A percentile compares a stretch with the other conserved stretches of the same genome.
Evolutionary conservation across 768 basidiomycete genomes (phyloP).

Genomic region (Psilocybe sp.): DNA sequence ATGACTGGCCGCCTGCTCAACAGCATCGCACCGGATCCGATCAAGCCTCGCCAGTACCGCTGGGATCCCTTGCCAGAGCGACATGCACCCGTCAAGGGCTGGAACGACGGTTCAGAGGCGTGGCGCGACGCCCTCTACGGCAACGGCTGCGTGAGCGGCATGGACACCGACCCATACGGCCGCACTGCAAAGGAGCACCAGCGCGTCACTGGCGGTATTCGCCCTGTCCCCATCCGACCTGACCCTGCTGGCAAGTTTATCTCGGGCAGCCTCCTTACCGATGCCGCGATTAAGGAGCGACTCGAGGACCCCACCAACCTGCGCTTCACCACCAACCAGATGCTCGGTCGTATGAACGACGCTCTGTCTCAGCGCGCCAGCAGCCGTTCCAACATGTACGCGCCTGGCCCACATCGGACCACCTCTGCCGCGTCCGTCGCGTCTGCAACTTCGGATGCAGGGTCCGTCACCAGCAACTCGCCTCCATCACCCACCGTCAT

Average conservation of each 20-base stretch:
- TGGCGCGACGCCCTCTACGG: slow-evolving; percentile 69
- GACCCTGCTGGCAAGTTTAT: too few species aligned
- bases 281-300: slow-evolving; percentile 55
- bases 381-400: too few species aligned
- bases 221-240: slow-evolving; percentile 23
- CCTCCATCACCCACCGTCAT: slow-evolving; percentile 23
- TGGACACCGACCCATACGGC: slow-evolving; percentile 26
- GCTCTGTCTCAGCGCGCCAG: too few species aligned
- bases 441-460: slow-evolving; percentile 24
- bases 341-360: too few species aligned
- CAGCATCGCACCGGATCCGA: slow-evolving; percentile 37
- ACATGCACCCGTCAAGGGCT: slow-evolving; percentile 54
- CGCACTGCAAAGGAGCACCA: slow-evolving; percentile 33
- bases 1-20: slow-evolving; percentile 62
- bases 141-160: slow-evolving; percentile 35
- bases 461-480: slow-evolving; percentile 34
- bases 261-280: slow-evolving; percentile 13
- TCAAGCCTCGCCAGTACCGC: slow-evolving; percentile 33
- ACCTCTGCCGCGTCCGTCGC: slow-evolving; percentile 12
- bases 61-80: slow-evolving; percentile 30
- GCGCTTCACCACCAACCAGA: too few species aligned
- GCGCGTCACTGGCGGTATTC: slow-evolving; percentile 50
- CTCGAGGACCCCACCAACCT: slow-evolving; percentile 43
- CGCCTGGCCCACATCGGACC: slow-evolving; percentile 3
- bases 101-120: slow-evolving; percentile 64